Conservation (phyloP, 1,284 basidiomycete species). For the Coniferiporia sulphurascens region DNA sequence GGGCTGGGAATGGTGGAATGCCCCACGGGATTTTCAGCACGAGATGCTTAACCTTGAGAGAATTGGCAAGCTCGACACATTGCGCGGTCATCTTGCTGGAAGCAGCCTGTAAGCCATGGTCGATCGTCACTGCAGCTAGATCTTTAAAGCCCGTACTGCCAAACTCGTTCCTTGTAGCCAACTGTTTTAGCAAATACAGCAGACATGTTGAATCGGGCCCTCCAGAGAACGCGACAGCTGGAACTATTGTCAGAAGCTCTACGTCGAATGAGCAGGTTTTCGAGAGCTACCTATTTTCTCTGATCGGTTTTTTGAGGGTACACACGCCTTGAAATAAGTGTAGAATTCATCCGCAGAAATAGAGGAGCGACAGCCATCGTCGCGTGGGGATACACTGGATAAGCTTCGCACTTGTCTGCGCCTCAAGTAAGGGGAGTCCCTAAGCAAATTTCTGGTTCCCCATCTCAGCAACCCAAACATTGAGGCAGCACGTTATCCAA, state of each 20-base stretch:
- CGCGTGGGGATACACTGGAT: not conserved
- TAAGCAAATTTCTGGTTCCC: not conserved
- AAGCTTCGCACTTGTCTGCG: not conserved
- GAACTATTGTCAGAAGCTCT: not conserved
- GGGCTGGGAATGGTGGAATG: slow-evolving; percentile 41
- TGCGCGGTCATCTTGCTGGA: slow-evolving; percentile 50
- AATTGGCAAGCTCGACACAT: slow-evolving; percentile 39
- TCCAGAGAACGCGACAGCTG: slow-evolving; percentile 72
- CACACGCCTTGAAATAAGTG: slow-evolving; percentile 33
- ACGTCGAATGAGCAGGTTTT: not conserved
- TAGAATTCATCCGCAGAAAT: slow-evolving; percentile 37
- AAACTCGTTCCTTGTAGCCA: slow-evolving; percentile 27
- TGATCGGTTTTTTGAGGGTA: slow-evolving; percentile 38
- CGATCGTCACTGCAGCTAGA: slow-evolving; percentile 58
- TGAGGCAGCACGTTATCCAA: not conserved
- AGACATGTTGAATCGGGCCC: slow-evolving; percentile 77
- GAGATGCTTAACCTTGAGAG: slow-evolving; percentile 43
- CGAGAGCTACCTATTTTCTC: slow-evolving; percentile 34
- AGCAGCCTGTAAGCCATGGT: slow-evolving; percentile 58
- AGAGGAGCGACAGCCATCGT: not conserved
- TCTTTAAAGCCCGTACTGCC: slow-evolving; percentile 23
- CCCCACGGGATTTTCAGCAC: slow-evolving; percentile 54
- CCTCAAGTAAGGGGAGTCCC: not conserved
- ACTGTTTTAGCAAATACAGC: slow-evolving; percentile 53
- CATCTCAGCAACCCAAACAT: not conserved